These are phyloP conservation scores for Primulina tabacum DNA, from an alignment of 257 asterid species.

Conservation along the genomic window DNA sequence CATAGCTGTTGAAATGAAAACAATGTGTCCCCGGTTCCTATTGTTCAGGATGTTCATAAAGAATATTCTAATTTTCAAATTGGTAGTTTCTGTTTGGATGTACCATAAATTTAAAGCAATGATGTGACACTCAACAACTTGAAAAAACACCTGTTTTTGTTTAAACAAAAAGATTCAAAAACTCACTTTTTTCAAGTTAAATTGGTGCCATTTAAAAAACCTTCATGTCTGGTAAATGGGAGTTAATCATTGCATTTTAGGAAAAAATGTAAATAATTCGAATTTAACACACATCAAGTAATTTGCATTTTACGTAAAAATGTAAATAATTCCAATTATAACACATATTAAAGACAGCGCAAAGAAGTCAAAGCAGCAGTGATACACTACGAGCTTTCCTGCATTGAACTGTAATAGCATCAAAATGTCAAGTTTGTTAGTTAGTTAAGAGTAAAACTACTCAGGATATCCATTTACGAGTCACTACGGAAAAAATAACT, in stretches of 20 bases:
- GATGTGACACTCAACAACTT: neutral
- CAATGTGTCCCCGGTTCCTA: neutral
- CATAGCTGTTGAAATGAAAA: neutral
- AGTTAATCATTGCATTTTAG: constrained; percentile 7
- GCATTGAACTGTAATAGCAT: constrained; percentile 38
- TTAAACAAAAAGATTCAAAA: neutral
- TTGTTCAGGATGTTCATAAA: neutral
- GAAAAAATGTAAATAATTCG: constrained; percentile 8
- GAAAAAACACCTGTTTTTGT: neutral
- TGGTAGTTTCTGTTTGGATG: neutral
- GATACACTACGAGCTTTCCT: constrained; percentile 41
- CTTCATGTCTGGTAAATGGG: neutral
- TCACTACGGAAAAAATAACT: constrained; percentile 19
- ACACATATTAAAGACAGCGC: constrained; percentile 14
- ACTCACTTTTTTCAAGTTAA: neutral
- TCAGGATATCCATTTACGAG: constrained; percentile 8
- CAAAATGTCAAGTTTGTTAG: constrained; percentile 38
- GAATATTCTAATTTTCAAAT: neutral
- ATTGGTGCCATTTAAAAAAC: neutral
- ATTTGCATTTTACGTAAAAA: constrained; percentile 16
- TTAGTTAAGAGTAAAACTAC: constrained; percentile 28
- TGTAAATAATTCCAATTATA: neutral
- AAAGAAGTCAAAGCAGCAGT: constrained; percentile 28
- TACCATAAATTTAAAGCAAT: neutral
- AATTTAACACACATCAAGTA: neutral